Evolutionary conservation across 2,329 filamentous ascomycete species (phyloP).

Genomic region (Aspergillus arachidicola): DNA sequence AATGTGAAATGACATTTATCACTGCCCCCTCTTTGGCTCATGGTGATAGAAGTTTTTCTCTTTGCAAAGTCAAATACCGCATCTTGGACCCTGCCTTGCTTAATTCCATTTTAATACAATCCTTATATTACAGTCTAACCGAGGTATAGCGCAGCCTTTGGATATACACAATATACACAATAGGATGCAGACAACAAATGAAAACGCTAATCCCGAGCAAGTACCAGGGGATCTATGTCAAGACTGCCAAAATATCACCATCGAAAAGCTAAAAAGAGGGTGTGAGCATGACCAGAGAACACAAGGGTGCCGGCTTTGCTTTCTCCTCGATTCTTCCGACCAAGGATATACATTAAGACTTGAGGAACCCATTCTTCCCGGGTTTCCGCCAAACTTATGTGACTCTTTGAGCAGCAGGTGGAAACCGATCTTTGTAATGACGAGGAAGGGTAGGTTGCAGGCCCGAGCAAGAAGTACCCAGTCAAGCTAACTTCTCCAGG

Average conservation of each 20-base stretch:
- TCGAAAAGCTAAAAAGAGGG: neutral
- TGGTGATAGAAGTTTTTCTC: neutral
- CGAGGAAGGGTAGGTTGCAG: neutral
- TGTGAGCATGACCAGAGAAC: accelerated
- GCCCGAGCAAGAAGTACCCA: neutral
- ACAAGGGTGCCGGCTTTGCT: neutral
- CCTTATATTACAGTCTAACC: no score
- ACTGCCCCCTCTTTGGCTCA: neutral
- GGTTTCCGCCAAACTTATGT: neutral
- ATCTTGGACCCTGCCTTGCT: neutral
- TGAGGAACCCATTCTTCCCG: neutral
- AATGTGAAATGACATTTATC: neutral
- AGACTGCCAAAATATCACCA: neutral
- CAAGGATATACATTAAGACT: accelerated
- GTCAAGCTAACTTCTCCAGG: neutral
- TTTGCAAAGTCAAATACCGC: neutral
- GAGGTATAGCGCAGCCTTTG: neutral
- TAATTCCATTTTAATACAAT: no score
- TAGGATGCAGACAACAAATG: neutral
- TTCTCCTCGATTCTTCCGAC: neutral
- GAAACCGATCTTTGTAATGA: neutral
- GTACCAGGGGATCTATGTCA: neutral
- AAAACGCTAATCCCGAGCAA: neutral
- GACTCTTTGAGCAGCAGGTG: accelerated
- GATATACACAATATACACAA: neutral